Evolutionary conservation across 441 rosid species (phyloP), one percentile per base, ranked within the genome.

Genomic region (Bruguiera hainesii): DNA sequence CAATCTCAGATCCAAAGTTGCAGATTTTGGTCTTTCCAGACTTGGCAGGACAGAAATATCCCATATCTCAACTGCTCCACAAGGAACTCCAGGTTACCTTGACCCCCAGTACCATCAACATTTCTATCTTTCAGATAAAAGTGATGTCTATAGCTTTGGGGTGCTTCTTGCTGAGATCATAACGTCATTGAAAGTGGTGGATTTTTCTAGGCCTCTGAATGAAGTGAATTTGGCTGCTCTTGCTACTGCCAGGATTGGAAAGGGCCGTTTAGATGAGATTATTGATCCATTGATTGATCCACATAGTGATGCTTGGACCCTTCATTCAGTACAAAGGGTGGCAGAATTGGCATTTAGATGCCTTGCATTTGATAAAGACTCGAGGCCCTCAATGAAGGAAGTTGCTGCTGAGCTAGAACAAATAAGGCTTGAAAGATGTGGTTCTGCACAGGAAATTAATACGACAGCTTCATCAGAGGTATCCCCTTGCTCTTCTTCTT

Each of bases 1-100:
- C 58, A 72, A 87, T 26, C 87, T 78, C 80, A 84, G 71, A 78
- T 83, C 96, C 61, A 94, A 94, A 79, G 92, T 94, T 16, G 98
- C 98, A 0, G 98, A 94, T 74, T 94, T 94, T 23, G 98, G 97
- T 28, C 93, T 94, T 37, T 94, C 98, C 0, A 84, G 97, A 66
- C 82, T 88, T 6, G 97, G 98, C n/a, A 77, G 67, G 81, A 74
- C 84, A 0, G 97, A 88, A 72, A 79, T 77, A n/a, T 91, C 97
- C 11, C 94, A 94, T 75, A 87, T 94, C 39, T 94, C 97, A n/a
- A 91, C 98, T 0, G 91, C 93, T n/a, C 98, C 98, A 9, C 98
- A 88, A 66, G 98, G 98, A 10, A 94, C 97, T 63, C 98, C 97
- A 2, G 97, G 98, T 26, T 94, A 94, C 61, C 89, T 94, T 15